Evolutionary conservation across 1,284 basidiomycete species (phyloP).

Genomic region (Limonomyces culmigenus): DNA sequence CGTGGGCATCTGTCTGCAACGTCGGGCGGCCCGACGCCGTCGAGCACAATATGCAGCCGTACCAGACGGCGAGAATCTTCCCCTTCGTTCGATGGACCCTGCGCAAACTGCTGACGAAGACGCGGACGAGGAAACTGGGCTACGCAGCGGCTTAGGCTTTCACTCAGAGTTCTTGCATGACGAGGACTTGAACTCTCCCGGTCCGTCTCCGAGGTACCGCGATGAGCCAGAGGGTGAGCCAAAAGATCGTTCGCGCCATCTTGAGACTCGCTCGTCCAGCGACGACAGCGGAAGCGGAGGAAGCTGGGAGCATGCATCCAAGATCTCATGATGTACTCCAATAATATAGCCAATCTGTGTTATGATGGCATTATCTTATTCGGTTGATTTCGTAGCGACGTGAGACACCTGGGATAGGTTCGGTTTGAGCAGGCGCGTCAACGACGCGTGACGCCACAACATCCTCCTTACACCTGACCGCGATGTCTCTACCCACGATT

Average conservation of each 20-base stretch:
- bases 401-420: too few relatives aligned
- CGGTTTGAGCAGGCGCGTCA: too few relatives aligned
- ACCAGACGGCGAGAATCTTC: slow-evolving; percentile 56
- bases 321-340: too few relatives aligned
- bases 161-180: slow-evolving; percentile 54
- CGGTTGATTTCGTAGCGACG: too few relatives aligned
- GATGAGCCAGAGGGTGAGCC: neutral
- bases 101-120: slow-evolving; percentile 45
- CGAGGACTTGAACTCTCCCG: too few relatives aligned
- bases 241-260: too few relatives aligned
- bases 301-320: too few relatives aligned
- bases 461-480: slow-evolving; percentile 2
- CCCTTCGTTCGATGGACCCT: slow-evolving; percentile 44
- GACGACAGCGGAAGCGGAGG: too few relatives aligned
- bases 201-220: neutral
- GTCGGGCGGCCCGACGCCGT: slow-evolving; percentile 29
- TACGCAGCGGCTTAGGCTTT: slow-evolving; percentile 25
- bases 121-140: slow-evolving; percentile 46
- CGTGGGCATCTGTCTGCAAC: slow-evolving; percentile 48
- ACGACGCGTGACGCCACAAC: too few relatives aligned
- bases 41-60: slow-evolving; percentile 53
- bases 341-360: too few relatives aligned
- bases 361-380: too few relatives aligned
- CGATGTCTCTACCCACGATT: slow-evolving; percentile 32
- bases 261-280: too few relatives aligned